Conservation (phyloP, 2,329 filamentous ascomycete genomes). For the Xylaria sp. region DNA sequence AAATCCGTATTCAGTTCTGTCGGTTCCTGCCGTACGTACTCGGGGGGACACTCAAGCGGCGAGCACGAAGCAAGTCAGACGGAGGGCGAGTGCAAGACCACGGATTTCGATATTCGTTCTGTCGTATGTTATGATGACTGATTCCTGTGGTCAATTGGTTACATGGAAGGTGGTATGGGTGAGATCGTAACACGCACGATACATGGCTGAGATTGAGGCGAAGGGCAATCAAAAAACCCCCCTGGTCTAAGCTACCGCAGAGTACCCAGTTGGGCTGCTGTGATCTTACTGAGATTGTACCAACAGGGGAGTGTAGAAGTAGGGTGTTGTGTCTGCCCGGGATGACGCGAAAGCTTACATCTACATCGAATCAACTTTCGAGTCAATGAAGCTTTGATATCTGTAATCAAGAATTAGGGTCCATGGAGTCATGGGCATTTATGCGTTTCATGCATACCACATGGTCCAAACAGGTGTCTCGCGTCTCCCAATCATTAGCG, state of each 20-base stretch:
- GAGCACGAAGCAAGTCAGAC: constrained; percentile 19
- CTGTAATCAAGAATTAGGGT: background rate
- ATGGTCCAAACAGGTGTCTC: constrained; percentile 9
- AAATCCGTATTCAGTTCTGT: constrained; percentile 33
- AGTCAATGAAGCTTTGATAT: background rate
- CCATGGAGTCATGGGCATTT: background rate
- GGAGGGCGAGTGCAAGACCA: constrained; percentile 33
- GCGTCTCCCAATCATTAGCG: background rate
- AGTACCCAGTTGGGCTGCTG: background rate
- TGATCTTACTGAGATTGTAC: background rate
- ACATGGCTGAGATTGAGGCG: constrained; percentile 2
- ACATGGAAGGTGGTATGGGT: background rate
- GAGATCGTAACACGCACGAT: too few relatives aligned
- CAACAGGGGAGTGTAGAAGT: background rate
- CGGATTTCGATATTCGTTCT: constrained; percentile 33
- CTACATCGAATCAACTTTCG: background rate
- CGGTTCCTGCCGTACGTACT: constrained; percentile 30
- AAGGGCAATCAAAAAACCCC: background rate
- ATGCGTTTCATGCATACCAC: background rate
- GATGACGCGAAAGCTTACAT: background rate
- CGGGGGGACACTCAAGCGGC: constrained; percentile 32
- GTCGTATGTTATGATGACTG: constrained; percentile 33
- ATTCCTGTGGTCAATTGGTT: background rate
- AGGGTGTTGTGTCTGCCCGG: background rate
- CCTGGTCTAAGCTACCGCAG: background rate